phyloP scores from a whole-genome alignment of 2,329 filamentous ascomycete genomes.

The Aspergillus neotritici region DNA sequence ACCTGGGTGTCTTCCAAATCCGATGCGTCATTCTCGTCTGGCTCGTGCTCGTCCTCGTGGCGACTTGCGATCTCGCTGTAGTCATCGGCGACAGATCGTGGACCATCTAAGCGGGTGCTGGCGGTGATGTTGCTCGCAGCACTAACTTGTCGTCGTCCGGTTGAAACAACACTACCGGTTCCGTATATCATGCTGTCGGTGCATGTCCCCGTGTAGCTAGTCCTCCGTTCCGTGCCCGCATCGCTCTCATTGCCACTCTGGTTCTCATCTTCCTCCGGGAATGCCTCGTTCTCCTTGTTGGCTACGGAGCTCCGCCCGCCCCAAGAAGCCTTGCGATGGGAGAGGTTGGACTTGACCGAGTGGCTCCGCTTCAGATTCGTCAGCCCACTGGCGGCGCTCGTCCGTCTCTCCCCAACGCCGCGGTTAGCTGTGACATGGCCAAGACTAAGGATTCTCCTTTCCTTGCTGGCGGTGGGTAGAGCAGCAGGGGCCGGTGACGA shows the following conservation, averaged over 20 bases:
- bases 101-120: slow-evolving; percentile 19
- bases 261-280: slow-evolving; percentile 59
- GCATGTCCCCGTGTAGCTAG: slow-evolving; percentile 39
- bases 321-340: slow-evolving; percentile 65
- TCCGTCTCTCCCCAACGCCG: slow-evolving; percentile 27
- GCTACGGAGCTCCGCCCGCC: slow-evolving; percentile 45
- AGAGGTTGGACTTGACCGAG: slow-evolving; percentile 62
- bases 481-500: slow-evolving; percentile 39
- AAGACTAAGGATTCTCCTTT: slow-evolving; percentile 79
- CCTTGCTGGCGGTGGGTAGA: slow-evolving; percentile 46
- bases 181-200: slow-evolving; percentile 39
- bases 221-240: slow-evolving; percentile 39
- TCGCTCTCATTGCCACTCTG: slow-evolving; percentile 47
- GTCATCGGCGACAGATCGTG: slow-evolving; percentile 22
- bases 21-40: slow-evolving; percentile 4
- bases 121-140: slow-evolving; percentile 37
- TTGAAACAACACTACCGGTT: slow-evolving; percentile 37
- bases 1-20: slow-evolving; percentile 9
- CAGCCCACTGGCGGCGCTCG: slow-evolving; percentile 34
- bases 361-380: slow-evolving; percentile 69
- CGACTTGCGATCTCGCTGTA: slow-evolving; percentile 13
- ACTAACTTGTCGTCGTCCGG: slow-evolving; percentile 36
- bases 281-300: slow-evolving; percentile 58
- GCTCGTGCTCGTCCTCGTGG: slow-evolving; percentile 8
- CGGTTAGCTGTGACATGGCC: slow-evolving; percentile 80